Evolutionary conservation across 495 filamentous ascomycete genomes (phyloP).

Genomic region (Hapsidospora chrysogenum): DNA sequence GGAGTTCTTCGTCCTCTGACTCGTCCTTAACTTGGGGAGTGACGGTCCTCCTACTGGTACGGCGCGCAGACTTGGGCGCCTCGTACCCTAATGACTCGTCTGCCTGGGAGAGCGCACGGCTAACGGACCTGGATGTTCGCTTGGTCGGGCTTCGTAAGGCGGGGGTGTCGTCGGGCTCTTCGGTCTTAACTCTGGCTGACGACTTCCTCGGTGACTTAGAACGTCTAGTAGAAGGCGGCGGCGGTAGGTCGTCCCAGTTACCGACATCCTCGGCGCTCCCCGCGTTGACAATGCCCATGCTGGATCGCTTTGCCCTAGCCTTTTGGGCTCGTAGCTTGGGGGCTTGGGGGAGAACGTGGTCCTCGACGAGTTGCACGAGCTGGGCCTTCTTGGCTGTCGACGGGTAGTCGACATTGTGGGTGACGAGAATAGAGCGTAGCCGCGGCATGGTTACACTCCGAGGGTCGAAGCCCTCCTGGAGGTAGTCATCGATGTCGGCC

Average conservation of each 20-base stretch:
- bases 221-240: constrained; percentile 20
- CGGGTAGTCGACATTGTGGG: constrained; percentile 69
- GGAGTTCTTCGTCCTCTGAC: constrained; percentile 24
- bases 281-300: constrained; percentile 72
- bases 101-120: constrained; percentile 27
- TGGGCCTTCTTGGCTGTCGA: constrained; percentile 71
- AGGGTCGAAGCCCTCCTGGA: constrained; percentile 73
- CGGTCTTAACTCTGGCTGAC: constrained; percentile 25
- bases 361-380: constrained; percentile 67
- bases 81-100: constrained; percentile 33
- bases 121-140: constrained; percentile 31
- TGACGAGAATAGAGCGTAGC: constrained; percentile 76
- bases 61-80: constrained; percentile 8
- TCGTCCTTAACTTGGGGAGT: constrained; percentile 30
- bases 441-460: constrained; percentile 65
- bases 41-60: constrained; percentile 11
- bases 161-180: constrained; percentile 27
- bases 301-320: constrained; percentile 60
- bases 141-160: constrained; percentile 29
- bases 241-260: constrained; percentile 23
- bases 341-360: constrained; percentile 61
- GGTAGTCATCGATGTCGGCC: constrained; percentile 59
- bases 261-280: constrained; percentile 30
- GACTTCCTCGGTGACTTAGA: constrained; percentile 31
- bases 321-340: constrained; percentile 56